Evolutionary conservation across 1,284 basidiomycete species (phyloP), one percentile per base, ranked within the genome.

Genomic region (Boletus mariae): DNA sequence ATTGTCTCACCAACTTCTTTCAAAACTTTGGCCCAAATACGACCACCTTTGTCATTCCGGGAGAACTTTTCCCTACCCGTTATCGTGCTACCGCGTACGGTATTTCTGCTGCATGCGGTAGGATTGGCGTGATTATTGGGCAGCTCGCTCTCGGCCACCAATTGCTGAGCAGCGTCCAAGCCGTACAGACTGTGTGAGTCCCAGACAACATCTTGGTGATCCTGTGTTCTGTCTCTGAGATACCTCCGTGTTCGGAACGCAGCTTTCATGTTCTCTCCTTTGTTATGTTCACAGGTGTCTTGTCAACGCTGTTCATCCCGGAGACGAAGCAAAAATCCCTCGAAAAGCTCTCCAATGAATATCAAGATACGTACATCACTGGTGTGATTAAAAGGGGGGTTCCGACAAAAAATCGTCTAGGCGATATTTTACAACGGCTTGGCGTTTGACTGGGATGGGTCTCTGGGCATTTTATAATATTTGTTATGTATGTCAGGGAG

Each of bases 71-170:
- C 78, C 87, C 88, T 2, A 89, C 88, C 4, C 79, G 87, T 35
- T 87, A 87, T 71, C 77, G 85, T 47, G 79, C 83, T 1, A 87
- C 86, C n/a, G 83, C 79, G 7, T 80, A 86, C 68, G 85, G 87
- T 55, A 83, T 89, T 61, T 81, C 80, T 3, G 87, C 87, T 23
- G 85, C 85, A 2, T 76, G 75, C 20, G 84, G 84, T 25, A 89
- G 87, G 69, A 62, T 85, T 41, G 86, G 86, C 26, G 87, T 85
- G 25, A 79, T 89, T 63, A 67, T 89, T 29, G 80, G 84, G 3
- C 85, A 87, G 66, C 75, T 86, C 56, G 82, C 73, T 29, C 82
- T 85, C 64, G 68, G 76, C 41, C 71, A 66, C 11, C 51, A 52
- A 2, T 25, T 67, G 23, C 59, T 79, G 34, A 70, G 73, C 56